A percentile compares a stretch with the other conserved stretches of the same genome.
phyloP scores from a whole-genome alignment of 768 basidiomycete genomes.

The Cyclocybe cylindracea region DNA sequence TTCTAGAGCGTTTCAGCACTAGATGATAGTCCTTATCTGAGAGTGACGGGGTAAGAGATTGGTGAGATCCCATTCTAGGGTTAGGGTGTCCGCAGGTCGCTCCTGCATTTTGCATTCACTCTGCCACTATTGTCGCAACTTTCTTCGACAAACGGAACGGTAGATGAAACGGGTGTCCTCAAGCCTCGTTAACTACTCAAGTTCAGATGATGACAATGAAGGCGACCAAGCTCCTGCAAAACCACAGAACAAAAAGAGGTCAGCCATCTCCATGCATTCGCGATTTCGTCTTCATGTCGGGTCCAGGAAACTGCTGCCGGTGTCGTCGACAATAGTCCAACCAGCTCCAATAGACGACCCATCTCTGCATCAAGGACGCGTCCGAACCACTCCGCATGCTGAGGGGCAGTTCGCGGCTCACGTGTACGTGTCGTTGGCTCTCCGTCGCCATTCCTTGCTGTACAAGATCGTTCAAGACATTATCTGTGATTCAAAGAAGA shows the following conservation, averaged over 20 bases:
- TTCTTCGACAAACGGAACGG: too few species aligned
- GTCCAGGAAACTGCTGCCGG: constrained; percentile 61
- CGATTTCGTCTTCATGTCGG: not conserved
- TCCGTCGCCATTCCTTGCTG: constrained; percentile 45
- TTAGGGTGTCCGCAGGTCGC: constrained; percentile 20
- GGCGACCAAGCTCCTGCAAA: not conserved
- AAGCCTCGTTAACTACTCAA: constrained; percentile 48
- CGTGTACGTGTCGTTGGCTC: constrained; percentile 67
- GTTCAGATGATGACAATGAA: constrained; percentile 45
- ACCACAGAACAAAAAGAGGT: constrained; percentile 45
- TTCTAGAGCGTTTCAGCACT: not conserved
- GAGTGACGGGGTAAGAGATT: not conserved
- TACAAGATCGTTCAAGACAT: constrained; percentile 47
- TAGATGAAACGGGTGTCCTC: constrained; percentile 37
- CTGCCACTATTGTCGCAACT: not conserved
- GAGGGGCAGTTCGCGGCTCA: constrained; percentile 85
- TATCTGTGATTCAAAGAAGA: constrained; percentile 40
- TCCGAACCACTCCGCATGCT: constrained; percentile 70
- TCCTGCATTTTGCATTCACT: not conserved
- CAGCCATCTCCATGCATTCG: constrained; percentile 1
- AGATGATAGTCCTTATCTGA: not conserved
- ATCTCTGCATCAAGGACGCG: constrained; percentile 78
- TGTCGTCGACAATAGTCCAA: constrained; percentile 49
- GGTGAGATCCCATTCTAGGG: constrained; percentile 16
- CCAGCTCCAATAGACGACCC: constrained; percentile 68